Conservation (phyloP, 2,329 filamentous ascomycete genomes). For the Thielaviopsis populi region DNA sequence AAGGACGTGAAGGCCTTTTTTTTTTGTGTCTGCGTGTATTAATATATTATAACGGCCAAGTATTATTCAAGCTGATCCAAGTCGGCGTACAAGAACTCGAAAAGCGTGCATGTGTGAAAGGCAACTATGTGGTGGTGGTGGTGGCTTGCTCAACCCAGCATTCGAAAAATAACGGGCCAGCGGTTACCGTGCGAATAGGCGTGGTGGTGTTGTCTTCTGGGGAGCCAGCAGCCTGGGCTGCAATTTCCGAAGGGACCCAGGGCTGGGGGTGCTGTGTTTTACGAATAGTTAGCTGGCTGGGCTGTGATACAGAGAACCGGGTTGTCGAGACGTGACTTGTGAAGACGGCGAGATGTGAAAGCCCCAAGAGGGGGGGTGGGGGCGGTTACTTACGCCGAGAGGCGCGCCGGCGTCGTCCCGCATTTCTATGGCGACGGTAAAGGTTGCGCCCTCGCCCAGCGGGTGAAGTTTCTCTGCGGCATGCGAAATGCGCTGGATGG, state of each 20-base stretch:
- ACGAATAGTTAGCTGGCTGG: background rate
- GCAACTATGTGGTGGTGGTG: constrained; percentile 24
- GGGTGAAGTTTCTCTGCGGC: constrained; percentile 40
- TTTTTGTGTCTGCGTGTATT: constrained; percentile 7
- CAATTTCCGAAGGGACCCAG: constrained; percentile 43
- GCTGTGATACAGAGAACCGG: background rate
- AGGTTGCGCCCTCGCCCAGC: constrained; percentile 52
- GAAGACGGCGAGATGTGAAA: background rate
- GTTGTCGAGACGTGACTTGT: too few species aligned
- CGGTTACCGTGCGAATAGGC: constrained; percentile 38
- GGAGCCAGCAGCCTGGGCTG: constrained; percentile 24
- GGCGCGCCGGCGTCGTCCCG: constrained; percentile 44
- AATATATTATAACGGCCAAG: constrained; percentile 15
- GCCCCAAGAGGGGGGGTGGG: background rate
- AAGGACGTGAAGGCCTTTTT: background rate
- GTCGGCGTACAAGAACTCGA: constrained; percentile 22
- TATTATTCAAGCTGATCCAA: constrained; percentile 2
- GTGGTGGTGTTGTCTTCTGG: background rate
- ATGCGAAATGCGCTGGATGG: constrained; percentile 46
- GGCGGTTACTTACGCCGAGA: constrained; percentile 35
- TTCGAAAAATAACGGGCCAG: constrained; percentile 49
- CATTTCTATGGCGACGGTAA: constrained; percentile 62
- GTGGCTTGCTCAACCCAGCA: constrained; percentile 47
- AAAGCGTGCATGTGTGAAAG: constrained; percentile 5
- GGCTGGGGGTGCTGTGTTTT: constrained; percentile 38